Conservation (phyloP, 2,329 filamentous ascomycete genomes). For the Ascochyta koolunga region DNA sequence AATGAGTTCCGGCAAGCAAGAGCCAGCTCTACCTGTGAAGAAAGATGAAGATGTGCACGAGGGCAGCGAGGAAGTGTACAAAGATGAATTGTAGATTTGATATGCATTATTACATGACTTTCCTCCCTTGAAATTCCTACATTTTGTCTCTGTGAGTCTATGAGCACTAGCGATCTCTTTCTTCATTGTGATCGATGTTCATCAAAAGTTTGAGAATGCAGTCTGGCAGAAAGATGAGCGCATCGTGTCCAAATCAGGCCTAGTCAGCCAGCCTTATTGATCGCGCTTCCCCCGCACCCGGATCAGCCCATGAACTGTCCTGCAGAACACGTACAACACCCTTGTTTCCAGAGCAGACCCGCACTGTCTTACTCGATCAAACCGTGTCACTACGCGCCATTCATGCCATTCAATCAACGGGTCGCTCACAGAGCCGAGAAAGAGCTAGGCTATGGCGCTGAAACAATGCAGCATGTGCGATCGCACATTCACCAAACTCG, state of each 20-base stretch:
- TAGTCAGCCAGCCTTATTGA: slow-evolving; percentile 6
- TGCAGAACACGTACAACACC: slow-evolving; percentile 13
- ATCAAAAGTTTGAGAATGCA: too few relatives aligned
- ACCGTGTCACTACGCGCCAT: slow-evolving; percentile 18
- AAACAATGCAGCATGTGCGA: slow-evolving; percentile 56
- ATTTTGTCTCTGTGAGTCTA: not conserved
- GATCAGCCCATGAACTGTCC: slow-evolving; percentile 8
- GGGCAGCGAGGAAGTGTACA: slow-evolving; percentile 50
- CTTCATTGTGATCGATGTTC: too few relatives aligned
- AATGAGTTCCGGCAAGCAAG: slow-evolving; percentile 47
- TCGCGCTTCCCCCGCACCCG: slow-evolving; percentile 13
- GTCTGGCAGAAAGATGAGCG: not conserved
- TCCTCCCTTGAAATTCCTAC: not conserved
- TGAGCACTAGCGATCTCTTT: not conserved
- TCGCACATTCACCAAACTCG: slow-evolving; percentile 61
- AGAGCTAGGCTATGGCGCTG: slow-evolving; percentile 39
- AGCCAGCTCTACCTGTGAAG: slow-evolving; percentile 17
- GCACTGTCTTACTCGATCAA: slow-evolving; percentile 9
- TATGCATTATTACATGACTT: not conserved
- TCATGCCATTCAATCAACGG: slow-evolving; percentile 14
- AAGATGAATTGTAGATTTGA: slow-evolving; percentile 47
- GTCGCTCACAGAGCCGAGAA: slow-evolving; percentile 17
- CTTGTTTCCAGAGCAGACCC: slow-evolving; percentile 10
- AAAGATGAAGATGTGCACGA: slow-evolving; percentile 35
- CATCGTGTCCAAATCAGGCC: slow-evolving; percentile 1